Evolutionary conservation across 1,284 basidiomycete genomes (phyloP).

Genomic region (Tranzscheliella williamsii): DNA sequence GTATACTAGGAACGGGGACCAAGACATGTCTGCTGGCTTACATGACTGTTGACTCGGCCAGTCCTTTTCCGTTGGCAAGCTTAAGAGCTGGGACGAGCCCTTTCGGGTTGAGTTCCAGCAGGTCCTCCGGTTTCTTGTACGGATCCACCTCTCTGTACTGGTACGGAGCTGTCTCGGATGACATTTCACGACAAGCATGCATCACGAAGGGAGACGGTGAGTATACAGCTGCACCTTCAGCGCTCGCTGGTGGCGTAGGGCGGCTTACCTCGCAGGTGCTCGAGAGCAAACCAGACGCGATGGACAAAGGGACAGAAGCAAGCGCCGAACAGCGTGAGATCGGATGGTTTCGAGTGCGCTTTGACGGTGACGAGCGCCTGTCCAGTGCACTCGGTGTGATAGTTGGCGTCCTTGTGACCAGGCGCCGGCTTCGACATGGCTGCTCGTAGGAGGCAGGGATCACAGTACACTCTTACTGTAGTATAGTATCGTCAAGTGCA

Average conservation of each 20-base stretch:
- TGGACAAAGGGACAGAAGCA: conserved; percentile 76
- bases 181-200: neutral
- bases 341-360: conserved; percentile 63
- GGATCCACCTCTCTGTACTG: conserved; percentile 73
- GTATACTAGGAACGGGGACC: neutral
- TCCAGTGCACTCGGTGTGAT: conserved; percentile 65
- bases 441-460: too few relatives aligned
- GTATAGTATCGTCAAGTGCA: too few relatives aligned
- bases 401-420: conserved; percentile 37
- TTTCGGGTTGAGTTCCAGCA: conserved; percentile 77
- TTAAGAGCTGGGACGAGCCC: conserved; percentile 75
- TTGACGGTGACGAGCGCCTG: conserved; percentile 66
- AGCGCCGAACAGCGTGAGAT: conserved; percentile 68
- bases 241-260: neutral
- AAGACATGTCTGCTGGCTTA: neutral
- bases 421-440: conserved; percentile 30
- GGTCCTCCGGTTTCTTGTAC: conserved; percentile 75
- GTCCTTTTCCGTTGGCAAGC: conserved; percentile 61
- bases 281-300: conserved; percentile 73
- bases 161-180: conserved; percentile 34
- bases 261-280: conserved; percentile 55
- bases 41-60: conserved; percentile 50
- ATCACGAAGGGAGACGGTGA: too few relatives aligned
- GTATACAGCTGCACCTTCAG: too few relatives aligned
- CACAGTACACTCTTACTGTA: too few relatives aligned